These are phyloP conservation scores for Aphanocladium album DNA, from an alignment of 2,329 filamentous ascomycete species.

Conservation along the genomic window DNA sequence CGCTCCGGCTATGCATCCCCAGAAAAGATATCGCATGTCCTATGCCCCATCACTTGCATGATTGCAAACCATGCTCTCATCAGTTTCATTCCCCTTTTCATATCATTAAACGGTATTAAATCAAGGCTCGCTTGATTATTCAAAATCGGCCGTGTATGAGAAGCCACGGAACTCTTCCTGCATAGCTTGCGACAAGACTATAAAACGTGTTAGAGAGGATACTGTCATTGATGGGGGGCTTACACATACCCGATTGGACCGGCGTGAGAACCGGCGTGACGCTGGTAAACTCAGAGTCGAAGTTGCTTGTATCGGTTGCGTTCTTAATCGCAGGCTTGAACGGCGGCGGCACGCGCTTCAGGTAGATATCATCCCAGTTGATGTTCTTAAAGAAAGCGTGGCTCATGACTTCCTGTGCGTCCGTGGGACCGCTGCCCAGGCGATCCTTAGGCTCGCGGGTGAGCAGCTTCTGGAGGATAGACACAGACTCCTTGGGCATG, in stretches of 20 bases:
- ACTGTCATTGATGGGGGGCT: neutral
- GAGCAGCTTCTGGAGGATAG: constrained; percentile 93
- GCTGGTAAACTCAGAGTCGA: constrained; percentile 97
- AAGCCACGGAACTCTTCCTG: constrained; percentile 99
- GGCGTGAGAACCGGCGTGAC: constrained; percentile 96
- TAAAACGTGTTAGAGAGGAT: constrained; percentile 6
- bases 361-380: constrained; percentile 98
- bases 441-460: constrained; percentile 92
- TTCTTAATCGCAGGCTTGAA: constrained; percentile 88
- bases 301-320: constrained; percentile 98
- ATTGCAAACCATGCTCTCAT: neutral
- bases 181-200: constrained; percentile 96
- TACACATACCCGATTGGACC: constrained; percentile 83
- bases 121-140: constrained; percentile 38
- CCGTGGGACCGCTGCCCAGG: constrained; percentile 88
- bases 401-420: constrained; percentile 98
- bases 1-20: neutral
- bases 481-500: constrained; percentile 97
- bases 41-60: neutral
- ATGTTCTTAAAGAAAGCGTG: constrained; percentile 97
- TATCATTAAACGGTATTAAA: constrained; percentile 13
- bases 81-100: neutral
- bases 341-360: constrained; percentile 85
- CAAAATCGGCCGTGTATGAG: constrained; percentile 92
- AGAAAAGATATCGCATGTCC: neutral